phyloP scores from a whole-genome alignment of 1,284 basidiomycete genomes.

The Tylopilus sp. region DNA sequence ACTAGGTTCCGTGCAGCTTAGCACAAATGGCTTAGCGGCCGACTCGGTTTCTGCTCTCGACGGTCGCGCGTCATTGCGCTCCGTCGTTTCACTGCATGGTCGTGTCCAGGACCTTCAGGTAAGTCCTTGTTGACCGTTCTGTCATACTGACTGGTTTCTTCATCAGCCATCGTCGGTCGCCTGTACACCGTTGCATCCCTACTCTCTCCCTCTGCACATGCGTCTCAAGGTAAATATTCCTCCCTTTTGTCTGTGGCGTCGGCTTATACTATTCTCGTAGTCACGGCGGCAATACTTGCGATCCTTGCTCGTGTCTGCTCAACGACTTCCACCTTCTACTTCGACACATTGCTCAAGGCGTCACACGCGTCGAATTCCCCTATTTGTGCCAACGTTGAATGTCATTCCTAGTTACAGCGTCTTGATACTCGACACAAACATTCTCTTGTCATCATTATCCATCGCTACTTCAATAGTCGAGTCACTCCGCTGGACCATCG shows the following conservation, averaged over 20 bases:
- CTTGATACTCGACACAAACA: conserved; percentile 95
- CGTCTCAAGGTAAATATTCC: conserved; percentile 68
- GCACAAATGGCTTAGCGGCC: no score
- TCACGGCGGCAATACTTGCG: conserved; percentile 76
- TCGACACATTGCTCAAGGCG: conserved; percentile 49
- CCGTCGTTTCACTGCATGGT: no score
- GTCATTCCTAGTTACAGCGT: conserved; percentile 90
- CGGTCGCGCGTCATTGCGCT: no score
- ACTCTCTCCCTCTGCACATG: no score
- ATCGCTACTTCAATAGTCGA: conserved; percentile 84
- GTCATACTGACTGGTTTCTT: no score
- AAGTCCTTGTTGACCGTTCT: no score
- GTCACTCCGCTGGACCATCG: conserved; percentile 86
- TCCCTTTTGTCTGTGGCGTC: not conserved
- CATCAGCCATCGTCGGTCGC: no score
- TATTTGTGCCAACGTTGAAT: conserved; percentile 56
- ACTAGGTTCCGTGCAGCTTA: no score
- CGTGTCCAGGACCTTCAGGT: no score
- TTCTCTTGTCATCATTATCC: conserved; percentile 84
- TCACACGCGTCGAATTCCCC: conserved; percentile 42
- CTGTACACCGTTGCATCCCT: no score
- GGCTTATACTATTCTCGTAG: conserved; percentile 47
- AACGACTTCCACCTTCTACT: conserved; percentile 45
- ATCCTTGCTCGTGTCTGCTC: conserved; percentile 62
- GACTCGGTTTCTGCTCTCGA: no score